A percentile compares a stretch with the other conserved stretches of the same genome.
phyloP scores from a whole-genome alignment of 768 basidiomycete genomes.

The Suillus brevipes region DNA sequence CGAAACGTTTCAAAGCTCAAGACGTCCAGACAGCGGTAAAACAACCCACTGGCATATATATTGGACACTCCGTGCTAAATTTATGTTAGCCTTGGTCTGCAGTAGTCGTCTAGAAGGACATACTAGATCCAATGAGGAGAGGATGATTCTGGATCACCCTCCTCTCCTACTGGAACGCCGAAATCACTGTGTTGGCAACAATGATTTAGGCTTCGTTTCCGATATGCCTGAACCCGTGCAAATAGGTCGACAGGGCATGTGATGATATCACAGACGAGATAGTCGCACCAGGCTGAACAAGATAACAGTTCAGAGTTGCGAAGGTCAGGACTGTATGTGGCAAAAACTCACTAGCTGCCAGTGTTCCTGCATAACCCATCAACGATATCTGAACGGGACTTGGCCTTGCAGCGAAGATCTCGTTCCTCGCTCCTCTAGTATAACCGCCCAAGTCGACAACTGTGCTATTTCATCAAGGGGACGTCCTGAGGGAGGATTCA shows the following conservation, averaged over 20 bases:
- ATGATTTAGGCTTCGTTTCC: constrained; percentile 4
- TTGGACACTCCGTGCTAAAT: constrained; percentile 42
- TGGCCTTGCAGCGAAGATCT: constrained; percentile 51
- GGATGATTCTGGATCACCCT: constrained; percentile 41
- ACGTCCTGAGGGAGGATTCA: background rate
- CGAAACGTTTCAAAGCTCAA: constrained; percentile 4
- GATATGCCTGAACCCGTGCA: constrained; percentile 32
- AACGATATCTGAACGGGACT: constrained; percentile 49
- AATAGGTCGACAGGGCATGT: constrained; percentile 44
- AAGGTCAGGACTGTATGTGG: background rate
- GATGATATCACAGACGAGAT: constrained; percentile 45
- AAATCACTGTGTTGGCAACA: constrained; percentile 15
- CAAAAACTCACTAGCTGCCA: constrained; percentile 34
- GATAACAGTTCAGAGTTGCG: background rate
- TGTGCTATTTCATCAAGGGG: constrained; percentile 16
- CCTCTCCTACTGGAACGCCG: constrained; percentile 38
- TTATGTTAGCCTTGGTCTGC: constrained; percentile 10
- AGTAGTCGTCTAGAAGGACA: constrained; percentile 19
- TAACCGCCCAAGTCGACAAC: constrained; percentile 51
- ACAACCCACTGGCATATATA: constrained; percentile 45
- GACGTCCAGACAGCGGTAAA: background rate
- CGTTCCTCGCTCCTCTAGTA: constrained; percentile 53
- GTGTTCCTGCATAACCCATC: constrained; percentile 53
- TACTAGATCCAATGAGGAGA: constrained; percentile 45
- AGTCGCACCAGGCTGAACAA: constrained; percentile 46